phyloP scores from a whole-genome alignment of 257 asterid genomes.

The Nicotiana sylvestris region DNA sequence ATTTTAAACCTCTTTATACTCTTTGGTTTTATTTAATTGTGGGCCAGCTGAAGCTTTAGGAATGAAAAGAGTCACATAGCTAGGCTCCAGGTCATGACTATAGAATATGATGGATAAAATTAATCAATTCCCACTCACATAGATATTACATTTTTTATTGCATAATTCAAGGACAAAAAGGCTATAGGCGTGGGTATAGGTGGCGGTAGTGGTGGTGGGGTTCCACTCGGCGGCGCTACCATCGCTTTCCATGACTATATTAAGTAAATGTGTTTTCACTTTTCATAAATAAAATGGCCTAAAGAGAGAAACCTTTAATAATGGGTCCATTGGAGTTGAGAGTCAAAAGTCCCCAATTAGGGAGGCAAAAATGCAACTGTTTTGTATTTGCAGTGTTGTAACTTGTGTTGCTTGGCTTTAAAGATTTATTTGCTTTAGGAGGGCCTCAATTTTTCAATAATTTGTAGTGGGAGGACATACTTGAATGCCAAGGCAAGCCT shows the following conservation, averaged over 20 bases:
- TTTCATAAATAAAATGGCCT: neutral
- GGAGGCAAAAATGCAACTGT: slow-evolving; percentile 5
- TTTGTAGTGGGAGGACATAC: slow-evolving; percentile 10
- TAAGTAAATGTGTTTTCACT: neutral
- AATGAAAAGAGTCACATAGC: neutral
- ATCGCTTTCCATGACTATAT: neutral
- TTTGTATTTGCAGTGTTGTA: neutral
- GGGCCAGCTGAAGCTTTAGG: neutral
- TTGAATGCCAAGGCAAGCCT: slow-evolving; percentile 20
- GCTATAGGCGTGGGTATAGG: slow-evolving; percentile 1
- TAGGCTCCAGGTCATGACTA: neutral
- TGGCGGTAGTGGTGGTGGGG: slow-evolving; percentile 25
- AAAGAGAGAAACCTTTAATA: neutral
- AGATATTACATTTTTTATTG: neutral
- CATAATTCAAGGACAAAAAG: neutral
- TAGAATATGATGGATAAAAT: neutral
- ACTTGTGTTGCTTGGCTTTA: slow-evolving; percentile 23
- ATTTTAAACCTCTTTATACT: neutral
- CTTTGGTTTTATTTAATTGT: neutral
- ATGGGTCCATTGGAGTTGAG: neutral
- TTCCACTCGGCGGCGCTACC: slow-evolving; percentile 22
- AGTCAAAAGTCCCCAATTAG: neutral
- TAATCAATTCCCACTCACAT: neutral
- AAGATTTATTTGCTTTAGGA: slow-evolving; percentile 3
- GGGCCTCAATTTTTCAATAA: neutral